These are phyloP conservation scores for Paraconiothyrium brasiliense DNA, from an alignment of 2,329 filamentous ascomycete genomes.

Conservation along the genomic window DNA sequence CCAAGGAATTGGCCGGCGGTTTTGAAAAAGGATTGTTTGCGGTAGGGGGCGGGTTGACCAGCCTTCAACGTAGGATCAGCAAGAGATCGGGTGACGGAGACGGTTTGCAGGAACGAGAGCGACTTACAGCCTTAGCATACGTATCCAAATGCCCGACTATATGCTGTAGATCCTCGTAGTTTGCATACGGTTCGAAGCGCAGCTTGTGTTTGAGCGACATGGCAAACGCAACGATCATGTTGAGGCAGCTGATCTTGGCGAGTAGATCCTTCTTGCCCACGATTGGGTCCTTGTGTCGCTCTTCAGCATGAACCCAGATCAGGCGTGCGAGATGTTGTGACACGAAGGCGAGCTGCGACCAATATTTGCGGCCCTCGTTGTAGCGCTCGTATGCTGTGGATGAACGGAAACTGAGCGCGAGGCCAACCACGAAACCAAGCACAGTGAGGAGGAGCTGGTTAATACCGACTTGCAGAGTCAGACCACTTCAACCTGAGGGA, in stretches of 20 bases:
- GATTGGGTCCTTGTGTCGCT: slow-evolving; percentile 61
- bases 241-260: slow-evolving; percentile 71
- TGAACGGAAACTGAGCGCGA: slow-evolving; percentile 77
- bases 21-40: slow-evolving; percentile 59
- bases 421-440: slow-evolving; percentile 81
- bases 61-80: slow-evolving; percentile 31
- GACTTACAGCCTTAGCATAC: slow-evolving; percentile 65
- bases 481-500: background rate
- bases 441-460: slow-evolving; percentile 75
- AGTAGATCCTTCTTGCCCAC: slow-evolving; percentile 72
- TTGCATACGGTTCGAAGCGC: slow-evolving; percentile 82
- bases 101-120: background rate
- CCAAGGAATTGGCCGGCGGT: slow-evolving; percentile 75
- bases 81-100: background rate
- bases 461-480: slow-evolving; percentile 60
- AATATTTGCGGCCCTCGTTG: slow-evolving; percentile 70
- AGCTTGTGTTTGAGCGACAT: slow-evolving; percentile 81
- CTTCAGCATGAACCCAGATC: slow-evolving; percentile 83
- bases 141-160: slow-evolving; percentile 78
- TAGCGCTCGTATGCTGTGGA: slow-evolving; percentile 78
- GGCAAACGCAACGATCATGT: slow-evolving; percentile 80
- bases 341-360: slow-evolving; percentile 64
- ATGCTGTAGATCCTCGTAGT: slow-evolving; percentile 76
- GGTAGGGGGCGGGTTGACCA: slow-evolving; percentile 42
- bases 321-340: slow-evolving; percentile 71